Evolutionary conservation across 805 yeast species (phyloP).

Genomic region (Ogataea nitratoaversa): DNA sequence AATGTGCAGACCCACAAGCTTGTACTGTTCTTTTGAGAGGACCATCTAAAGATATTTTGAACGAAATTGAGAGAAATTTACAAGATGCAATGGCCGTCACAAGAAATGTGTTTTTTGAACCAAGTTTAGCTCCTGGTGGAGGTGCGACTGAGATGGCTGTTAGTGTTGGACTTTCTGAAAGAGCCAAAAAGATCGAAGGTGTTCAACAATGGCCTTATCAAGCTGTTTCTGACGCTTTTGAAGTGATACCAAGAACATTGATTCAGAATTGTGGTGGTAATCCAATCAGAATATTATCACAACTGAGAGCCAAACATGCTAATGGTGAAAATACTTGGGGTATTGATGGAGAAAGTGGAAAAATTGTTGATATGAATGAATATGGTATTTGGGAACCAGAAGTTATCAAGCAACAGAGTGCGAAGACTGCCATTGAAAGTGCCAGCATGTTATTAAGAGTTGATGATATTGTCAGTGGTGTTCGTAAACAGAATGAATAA

Average conservation of each 20-base stretch:
- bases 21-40: conserved; percentile 93
- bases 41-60: conserved; percentile 92
- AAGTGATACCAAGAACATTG: conserved; percentile 95
- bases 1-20: conserved; percentile 84
- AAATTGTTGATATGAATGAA: conserved; percentile 89
- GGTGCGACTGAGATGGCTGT: conserved; percentile 99
- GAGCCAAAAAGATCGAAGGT: conserved; percentile 90
- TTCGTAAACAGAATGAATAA: conserved; percentile 40
- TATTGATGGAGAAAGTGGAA: conserved; percentile 92
- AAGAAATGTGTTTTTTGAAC: conserved; percentile 90
- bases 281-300: conserved; percentile 84
- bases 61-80: conserved; percentile 93
- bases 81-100: conserved; percentile 99
- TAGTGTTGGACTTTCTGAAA: conserved; percentile 79
- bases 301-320: conserved; percentile 94
- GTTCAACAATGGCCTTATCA: conserved; percentile 98
- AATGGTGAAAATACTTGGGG: conserved; percentile 84
- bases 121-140: conserved; percentile 95
- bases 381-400: conserved; percentile 99
- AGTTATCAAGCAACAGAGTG: conserved; percentile 92
- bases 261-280: conserved; percentile 98
- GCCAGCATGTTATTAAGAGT: conserved; percentile 93
- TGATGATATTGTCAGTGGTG: conserved; percentile 97
- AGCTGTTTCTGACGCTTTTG: conserved; percentile 98
- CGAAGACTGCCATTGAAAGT: conserved; percentile 97